These are phyloP conservation scores for Jimgerdemannia lactiflua DNA, from an alignment of 192 early-diverging fungal species.

Conservation along the genomic window DNA sequence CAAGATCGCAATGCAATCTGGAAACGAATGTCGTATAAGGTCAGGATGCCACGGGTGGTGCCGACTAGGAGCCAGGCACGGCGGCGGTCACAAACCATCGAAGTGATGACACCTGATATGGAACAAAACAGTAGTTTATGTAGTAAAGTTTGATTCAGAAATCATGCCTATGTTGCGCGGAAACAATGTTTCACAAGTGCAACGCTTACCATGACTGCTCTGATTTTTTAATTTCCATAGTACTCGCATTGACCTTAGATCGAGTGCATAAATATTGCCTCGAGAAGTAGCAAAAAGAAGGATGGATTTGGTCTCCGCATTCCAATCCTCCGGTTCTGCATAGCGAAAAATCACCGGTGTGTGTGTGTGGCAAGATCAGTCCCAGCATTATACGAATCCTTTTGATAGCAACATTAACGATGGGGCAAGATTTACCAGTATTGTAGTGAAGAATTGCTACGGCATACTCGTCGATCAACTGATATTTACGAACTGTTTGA, in stretches of 20 bases:
- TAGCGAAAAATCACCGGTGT: background rate
- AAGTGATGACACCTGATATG: constrained; percentile 57
- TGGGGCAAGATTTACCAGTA: constrained; percentile 41
- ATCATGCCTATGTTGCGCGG: background rate
- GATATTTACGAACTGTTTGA: constrained; percentile 49
- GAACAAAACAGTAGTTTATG: background rate
- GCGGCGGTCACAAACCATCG: constrained; percentile 59
- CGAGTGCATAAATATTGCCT: constrained; percentile 69
- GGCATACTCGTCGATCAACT: constrained; percentile 58
- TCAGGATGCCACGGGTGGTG: constrained; percentile 72
- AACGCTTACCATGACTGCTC: constrained; percentile 47
- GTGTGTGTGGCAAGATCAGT: background rate
- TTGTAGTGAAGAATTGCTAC: constrained; percentile 65
- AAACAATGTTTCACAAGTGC: background rate
- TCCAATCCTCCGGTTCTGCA: constrained; percentile 25
- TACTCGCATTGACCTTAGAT: constrained; percentile 70
- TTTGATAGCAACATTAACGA: too few species aligned
- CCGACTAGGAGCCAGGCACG: constrained; percentile 70
- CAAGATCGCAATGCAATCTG: constrained; percentile 65
- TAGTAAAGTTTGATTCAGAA: background rate
- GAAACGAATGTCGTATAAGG: constrained; percentile 80
- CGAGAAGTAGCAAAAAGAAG: constrained; percentile 67
- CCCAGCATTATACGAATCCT: too few species aligned
- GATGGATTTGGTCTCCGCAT: constrained; percentile 58
- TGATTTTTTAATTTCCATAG: constrained; percentile 57